Percentiles rank a stretch among this genome's conserved stretches.
These are phyloP conservation scores for Mycena indigotica DNA, from an alignment of 768 basidiomycete genomes.

Conservation along the genomic window DNA sequence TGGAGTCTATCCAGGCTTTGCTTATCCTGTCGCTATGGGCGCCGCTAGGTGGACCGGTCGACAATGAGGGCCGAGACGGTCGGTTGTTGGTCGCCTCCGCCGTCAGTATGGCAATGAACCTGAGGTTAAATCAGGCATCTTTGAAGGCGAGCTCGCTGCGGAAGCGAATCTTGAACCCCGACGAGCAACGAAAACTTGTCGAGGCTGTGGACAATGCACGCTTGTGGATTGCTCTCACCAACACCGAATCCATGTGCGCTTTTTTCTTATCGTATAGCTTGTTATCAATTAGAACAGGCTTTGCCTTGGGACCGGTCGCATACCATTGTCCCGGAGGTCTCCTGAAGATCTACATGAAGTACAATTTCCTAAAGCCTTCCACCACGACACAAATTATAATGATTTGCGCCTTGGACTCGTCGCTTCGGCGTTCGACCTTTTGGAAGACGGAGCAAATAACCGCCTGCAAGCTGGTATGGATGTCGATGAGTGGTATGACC, in stretches of 20 bases:
- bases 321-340: constrained; percentile 37
- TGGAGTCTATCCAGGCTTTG: constrained; percentile 41
- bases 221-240: constrained; percentile 40
- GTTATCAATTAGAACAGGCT: constrained; percentile 30
- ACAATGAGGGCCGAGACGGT: constrained; percentile 30
- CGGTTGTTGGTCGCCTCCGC: constrained; percentile 42
- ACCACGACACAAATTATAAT: constrained; percentile 26
- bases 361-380: constrained; percentile 29
- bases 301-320: constrained; percentile 39
- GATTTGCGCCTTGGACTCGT: constrained; percentile 36
- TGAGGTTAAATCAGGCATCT: constrained; percentile 40
- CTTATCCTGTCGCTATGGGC: constrained; percentile 44
- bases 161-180: constrained; percentile 19
- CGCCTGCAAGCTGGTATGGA: constrained; percentile 29
- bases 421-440: constrained; percentile 29
- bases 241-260: constrained; percentile 35
- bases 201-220: constrained; percentile 41
- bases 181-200: constrained; percentile 27
- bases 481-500: constrained; percentile 36
- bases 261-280: not conserved
- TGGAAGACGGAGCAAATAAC: constrained; percentile 32
- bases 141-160: not conserved
- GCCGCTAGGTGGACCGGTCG: constrained; percentile 24
- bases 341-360: constrained; percentile 30
- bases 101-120: constrained; percentile 47